phyloP scores from a whole-genome alignment of 345 rosid species.

The Citrus reticulata region DNA sequence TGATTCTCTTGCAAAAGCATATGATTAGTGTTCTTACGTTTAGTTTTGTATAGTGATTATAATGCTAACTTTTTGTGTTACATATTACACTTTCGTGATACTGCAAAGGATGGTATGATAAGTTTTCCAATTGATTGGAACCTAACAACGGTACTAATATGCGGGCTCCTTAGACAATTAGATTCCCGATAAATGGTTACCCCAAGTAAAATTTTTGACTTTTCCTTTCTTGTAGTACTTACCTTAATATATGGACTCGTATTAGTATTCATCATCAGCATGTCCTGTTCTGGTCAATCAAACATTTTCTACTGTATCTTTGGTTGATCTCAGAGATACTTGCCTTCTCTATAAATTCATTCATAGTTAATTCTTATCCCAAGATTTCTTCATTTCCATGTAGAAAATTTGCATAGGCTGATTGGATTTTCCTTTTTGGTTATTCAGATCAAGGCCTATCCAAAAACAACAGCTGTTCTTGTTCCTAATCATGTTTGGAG shows the following conservation, averaged over 20 bases:
- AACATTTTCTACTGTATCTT: background rate
- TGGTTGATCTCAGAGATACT: background rate
- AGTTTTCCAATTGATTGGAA: background rate
- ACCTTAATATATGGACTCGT: background rate
- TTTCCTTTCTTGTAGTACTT: background rate
- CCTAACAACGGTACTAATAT: background rate
- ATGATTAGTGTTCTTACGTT: constrained; percentile 20
- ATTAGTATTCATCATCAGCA: background rate
- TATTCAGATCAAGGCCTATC: constrained; percentile 75
- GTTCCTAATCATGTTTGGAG: constrained; percentile 53
- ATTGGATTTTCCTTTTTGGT: background rate
- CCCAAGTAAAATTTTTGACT: background rate
- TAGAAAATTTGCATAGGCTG: background rate
- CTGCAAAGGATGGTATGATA: background rate
- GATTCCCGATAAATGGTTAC: background rate
- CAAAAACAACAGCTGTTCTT: constrained; percentile 89
- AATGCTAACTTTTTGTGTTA: background rate
- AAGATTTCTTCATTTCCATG: constrained; percentile 3
- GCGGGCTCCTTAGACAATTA: background rate
- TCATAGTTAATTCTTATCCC: background rate
- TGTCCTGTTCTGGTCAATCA: background rate
- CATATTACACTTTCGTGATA: background rate
- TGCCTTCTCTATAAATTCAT: background rate
- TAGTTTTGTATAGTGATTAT: background rate
- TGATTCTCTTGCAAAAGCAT: constrained; percentile 89